Base-by-base conservation (phyloP, 1,284 basidiomycete genomes). In the Cerioporus squamosus region DNA sequence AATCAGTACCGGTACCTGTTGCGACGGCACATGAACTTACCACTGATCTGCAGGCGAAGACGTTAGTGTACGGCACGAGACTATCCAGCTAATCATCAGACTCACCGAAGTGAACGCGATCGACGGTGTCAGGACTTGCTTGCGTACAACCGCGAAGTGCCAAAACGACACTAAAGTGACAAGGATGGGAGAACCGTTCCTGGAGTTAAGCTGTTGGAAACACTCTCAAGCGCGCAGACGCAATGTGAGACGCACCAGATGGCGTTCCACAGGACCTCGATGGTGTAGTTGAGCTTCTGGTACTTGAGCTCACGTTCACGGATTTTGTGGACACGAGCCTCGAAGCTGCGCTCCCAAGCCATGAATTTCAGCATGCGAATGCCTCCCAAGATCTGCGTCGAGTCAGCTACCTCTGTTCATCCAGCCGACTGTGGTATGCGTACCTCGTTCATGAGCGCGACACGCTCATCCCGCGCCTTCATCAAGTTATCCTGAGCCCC, bases 351-450 rank as follows among this genome's bases (percentile, higher is more conserved):
- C 74, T 97, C 95, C 94, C 94, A 96, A 10, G 93, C 93, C 93
- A 96, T 95, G 74, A 95, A 95, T 86, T 97, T 97, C 67, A 97
- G 84, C 93, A 97, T 96, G n/a, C 94, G 82, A 61, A 97, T 94
- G 3, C 86, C 93, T 49, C 92, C 91, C 7, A 97, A 78, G 53
- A 95, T 86, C 85, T 88, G 58, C 43, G 44, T 47, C n/a, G 44
- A 20, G 36, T 53, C 22, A 53, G 40, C 33, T 44, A 4, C 26
- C 26, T 5, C 6, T 18, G 18, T 12, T 17, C 36, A 8, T 8
- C 12, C 5, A 2, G 12, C 5, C 17, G 69, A 36, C 39, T 20
- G 10, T 9, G 38, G n/a, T 38, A 15, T 14, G 9, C 18, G n/a
- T 46, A 88, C 86, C 77, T 97, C 95, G 68, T 97, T 97, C 94